Evolutionary conservation across 2,329 filamentous ascomycete species (phyloP), one percentile per base, ranked within the genome.

Genomic region (Erysiphe pulchra): DNA sequence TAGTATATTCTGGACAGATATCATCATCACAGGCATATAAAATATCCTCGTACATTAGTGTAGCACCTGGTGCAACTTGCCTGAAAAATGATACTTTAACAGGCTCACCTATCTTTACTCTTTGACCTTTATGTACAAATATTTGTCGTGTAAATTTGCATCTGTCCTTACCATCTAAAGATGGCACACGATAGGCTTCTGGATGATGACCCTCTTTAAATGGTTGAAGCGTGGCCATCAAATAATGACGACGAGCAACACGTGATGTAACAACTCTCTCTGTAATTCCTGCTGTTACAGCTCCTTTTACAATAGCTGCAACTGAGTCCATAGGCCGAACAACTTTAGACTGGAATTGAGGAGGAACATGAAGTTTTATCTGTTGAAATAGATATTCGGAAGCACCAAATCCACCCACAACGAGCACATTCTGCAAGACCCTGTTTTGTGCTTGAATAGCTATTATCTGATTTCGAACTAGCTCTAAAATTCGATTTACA

Each of bases 361-460:
- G 90, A 34, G 90, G 90, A 1, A 98, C 90, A 60, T 95, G 90
- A 41, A 95, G 77, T 64, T 93, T 94, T 68, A 98, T 95, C 63
- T 98, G 90, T 63, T 95, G 87, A 75, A 95, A 98, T 49, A 98
- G 78, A 60, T 95, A 95, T 64, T 98, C 90, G 8, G 87, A 95
- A 30, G 87, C 90, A 65, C 90, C 90, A 60, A 98, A 98, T 54
- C 90, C 90, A 69, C 90, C 90, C 10, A 98, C 90, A 8, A 98
- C 86, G 50, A 98, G 68, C 46, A 98, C 90, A 60, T 94, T 95
- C 69, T 95, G 87, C 47, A 98, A 67, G 33, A 80, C 74, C 53
- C 86, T 72, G 68, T 94, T 95, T 64, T 95, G 90, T 6, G 87
- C 87, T 65, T 95, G 90, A 54, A 98, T 95, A 53, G 90, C 90